Conservation (phyloP, 2,329 filamentous ascomycete genomes). For the Chaetothyriales sp. region DNA sequence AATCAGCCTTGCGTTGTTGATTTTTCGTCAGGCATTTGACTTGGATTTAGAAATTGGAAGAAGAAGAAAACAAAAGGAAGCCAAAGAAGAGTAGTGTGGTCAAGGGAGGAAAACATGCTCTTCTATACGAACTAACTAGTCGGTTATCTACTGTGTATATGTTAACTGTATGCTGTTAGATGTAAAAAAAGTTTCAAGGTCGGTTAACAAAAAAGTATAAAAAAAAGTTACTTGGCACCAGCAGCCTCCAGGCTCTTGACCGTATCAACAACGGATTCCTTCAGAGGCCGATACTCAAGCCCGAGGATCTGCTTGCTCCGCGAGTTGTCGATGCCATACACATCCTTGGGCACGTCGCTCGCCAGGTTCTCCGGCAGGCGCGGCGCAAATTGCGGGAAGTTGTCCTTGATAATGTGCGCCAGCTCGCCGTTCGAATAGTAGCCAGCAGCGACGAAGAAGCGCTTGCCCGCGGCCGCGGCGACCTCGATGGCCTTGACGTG, state of each 20-base stretch:
- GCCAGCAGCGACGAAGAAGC: slow-evolving; percentile 33
- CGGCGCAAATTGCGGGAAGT: slow-evolving; percentile 29
- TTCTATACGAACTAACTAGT: too few relatives aligned
- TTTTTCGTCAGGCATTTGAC: too few relatives aligned
- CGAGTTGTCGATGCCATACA: slow-evolving; percentile 31
- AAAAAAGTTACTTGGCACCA: slow-evolving; percentile 22
- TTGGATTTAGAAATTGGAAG: too few relatives aligned
- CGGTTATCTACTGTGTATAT: too few relatives aligned
- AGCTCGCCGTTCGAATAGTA: slow-evolving; percentile 30
- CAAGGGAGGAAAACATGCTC: too few relatives aligned
- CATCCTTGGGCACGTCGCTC: slow-evolving; percentile 39
- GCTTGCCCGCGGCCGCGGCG: slow-evolving; percentile 31
- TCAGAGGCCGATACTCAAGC: slow-evolving; percentile 27
- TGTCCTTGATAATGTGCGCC: slow-evolving; percentile 29
- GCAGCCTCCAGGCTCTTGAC: slow-evolving; percentile 46
- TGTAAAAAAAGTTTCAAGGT: too few relatives aligned
- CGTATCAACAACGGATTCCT: slow-evolving; percentile 27
- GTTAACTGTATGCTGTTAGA: too few relatives aligned
- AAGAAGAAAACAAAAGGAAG: not conserved
- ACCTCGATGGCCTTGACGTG: slow-evolving; percentile 35
- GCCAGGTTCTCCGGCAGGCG: slow-evolving; percentile 37
- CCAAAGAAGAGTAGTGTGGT: not conserved
- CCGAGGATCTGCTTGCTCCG: slow-evolving; percentile 30
- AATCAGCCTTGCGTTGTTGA: too few relatives aligned
- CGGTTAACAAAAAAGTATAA: too few relatives aligned